These are phyloP conservation scores for Rhodocollybia butyracea DNA, from an alignment of 768 basidiomycete genomes.

Conservation along the genomic window DNA sequence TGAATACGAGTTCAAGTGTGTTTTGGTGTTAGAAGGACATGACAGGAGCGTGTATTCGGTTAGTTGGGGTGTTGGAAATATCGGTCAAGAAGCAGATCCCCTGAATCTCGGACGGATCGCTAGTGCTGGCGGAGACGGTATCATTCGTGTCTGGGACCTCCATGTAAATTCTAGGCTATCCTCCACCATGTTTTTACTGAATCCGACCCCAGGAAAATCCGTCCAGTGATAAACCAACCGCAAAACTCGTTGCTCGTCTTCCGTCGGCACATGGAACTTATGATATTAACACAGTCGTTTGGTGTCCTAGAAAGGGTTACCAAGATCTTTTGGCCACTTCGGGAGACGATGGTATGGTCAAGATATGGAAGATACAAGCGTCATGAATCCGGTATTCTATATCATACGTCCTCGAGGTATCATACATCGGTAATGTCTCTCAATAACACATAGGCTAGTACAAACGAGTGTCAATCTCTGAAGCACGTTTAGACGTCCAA, in stretches of 20 bases:
- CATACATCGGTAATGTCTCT: too few species aligned
- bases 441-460: too few species aligned
- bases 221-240: conserved; percentile 18
- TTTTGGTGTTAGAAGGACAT: conserved; percentile 59
- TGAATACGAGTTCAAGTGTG: conserved; percentile 61
- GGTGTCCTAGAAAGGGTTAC: conserved; percentile 71
- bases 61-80: conserved; percentile 57
- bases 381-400: too few species aligned
- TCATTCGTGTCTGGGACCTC: conserved; percentile 78
- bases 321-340: conserved; percentile 73
- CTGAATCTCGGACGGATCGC: conserved; percentile 78
- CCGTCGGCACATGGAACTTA: conserved; percentile 73
- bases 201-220: conserved; percentile 22
- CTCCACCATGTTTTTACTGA: not conserved
- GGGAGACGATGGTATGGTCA: conserved; percentile 81
- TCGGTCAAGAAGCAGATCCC: conserved; percentile 21
- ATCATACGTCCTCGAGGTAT: too few species aligned
- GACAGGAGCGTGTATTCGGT: conserved; percentile 79
- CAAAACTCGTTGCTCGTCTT: conserved; percentile 55
- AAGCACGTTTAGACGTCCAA: too few species aligned
- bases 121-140: conserved; percentile 83
- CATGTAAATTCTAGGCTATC: conserved; percentile 35
- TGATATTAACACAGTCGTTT: conserved; percentile 83
- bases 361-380: conserved; percentile 64
- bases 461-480: too few species aligned